Evolutionary conservation across 2,329 filamentous ascomycete species (phyloP).

Genomic region (Lachnum nothofagi): DNA sequence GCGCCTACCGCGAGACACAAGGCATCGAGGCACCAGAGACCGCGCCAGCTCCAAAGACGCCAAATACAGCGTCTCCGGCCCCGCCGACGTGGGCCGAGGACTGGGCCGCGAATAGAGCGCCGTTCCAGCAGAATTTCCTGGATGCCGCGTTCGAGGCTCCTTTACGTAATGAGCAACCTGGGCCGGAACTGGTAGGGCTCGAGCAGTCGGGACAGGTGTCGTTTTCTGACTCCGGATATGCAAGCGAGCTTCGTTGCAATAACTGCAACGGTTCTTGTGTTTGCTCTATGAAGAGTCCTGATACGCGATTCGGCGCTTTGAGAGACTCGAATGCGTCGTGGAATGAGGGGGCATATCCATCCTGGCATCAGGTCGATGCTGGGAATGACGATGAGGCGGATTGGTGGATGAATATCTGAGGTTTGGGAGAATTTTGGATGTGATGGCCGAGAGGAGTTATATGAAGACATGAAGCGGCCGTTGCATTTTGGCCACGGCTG

Average conservation of each 20-base stretch:
- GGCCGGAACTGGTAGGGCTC: neutral
- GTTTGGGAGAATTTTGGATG: too few relatives aligned
- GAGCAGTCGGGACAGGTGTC: neutral
- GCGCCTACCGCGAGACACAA: slow-evolving; percentile 4
- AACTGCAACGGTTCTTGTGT: neutral
- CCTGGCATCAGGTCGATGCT: neutral
- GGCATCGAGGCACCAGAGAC: too few relatives aligned
- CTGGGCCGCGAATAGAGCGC: neutral
- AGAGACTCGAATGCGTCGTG: neutral
- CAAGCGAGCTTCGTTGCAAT: neutral
- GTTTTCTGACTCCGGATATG: neutral
- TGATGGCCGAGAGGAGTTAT: too few relatives aligned
- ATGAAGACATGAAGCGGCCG: too few relatives aligned
- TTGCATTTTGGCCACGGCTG: too few relatives aligned
- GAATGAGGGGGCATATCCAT: neutral
- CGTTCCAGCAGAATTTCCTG: neutral
- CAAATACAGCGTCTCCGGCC: neutral
- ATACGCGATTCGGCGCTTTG: neutral
- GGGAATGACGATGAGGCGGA: neutral
- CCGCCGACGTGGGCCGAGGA: neutral
- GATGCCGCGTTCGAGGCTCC: neutral
- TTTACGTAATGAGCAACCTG: neutral
- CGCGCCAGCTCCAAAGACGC: too few relatives aligned
- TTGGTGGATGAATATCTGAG: slow-evolving; percentile 1
- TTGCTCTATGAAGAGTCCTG: neutral